A percentile compares a stretch with the other conserved stretches of the same genome.
phyloP scores from a whole-genome alignment of 2,329 filamentous ascomycete species.

The Nemania sp. region DNA sequence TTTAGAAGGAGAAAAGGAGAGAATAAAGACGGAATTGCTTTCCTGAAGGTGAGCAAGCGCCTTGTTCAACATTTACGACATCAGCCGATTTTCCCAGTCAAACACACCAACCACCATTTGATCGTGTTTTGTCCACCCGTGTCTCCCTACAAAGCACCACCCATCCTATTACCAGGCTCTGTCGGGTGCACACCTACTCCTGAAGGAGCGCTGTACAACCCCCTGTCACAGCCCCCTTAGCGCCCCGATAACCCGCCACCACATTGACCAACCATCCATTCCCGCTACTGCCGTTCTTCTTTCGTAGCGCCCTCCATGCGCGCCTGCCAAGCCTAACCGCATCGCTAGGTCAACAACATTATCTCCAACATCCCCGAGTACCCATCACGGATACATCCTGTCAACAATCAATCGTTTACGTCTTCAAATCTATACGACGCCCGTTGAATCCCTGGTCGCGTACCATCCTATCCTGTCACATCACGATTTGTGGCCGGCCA shows the following conservation, averaged over 20 bases:
- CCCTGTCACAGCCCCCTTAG: neutral
- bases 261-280: constrained; percentile 2
- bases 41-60: constrained; percentile 19
- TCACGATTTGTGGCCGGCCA: constrained; percentile 39
- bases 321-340: constrained; percentile 12
- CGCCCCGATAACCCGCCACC: neutral
- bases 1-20: constrained; percentile 4
- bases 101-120: neutral
- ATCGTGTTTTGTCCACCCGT: neutral
- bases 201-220: neutral
- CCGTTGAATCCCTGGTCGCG: too few relatives aligned
- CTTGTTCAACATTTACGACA: neutral
- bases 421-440: too few relatives aligned
- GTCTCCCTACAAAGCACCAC: neutral
- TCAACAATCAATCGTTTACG: constrained; percentile 26
- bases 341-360: constrained; percentile 21
- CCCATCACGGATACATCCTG: constrained; percentile 4
- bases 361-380: constrained; percentile 4
- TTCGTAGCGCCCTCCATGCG: constrained; percentile 4
- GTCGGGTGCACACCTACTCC: neutral
- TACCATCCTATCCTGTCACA: constrained; percentile 21
- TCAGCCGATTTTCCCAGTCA: neutral
- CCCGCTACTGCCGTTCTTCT: neutral
- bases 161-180: constrained; percentile 1
- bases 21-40: too few relatives aligned